These are phyloP conservation scores for Xylona heveae DNA, from an alignment of 495 filamentous ascomycete species.

Conservation along the genomic window DNA sequence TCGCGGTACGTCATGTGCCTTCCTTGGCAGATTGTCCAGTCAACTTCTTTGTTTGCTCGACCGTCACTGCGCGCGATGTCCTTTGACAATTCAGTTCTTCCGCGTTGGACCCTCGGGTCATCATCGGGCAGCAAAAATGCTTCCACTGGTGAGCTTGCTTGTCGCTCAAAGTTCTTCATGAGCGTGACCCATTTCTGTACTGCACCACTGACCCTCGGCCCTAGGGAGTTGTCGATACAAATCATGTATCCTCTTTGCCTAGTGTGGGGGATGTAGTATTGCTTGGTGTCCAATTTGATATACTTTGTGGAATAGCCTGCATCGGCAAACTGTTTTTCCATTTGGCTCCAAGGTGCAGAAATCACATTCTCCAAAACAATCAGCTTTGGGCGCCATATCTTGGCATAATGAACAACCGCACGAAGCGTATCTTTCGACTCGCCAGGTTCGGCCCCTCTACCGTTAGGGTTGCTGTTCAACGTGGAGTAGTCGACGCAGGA, in stretches of 20 bases:
- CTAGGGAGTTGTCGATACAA: conserved; percentile 36
- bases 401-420: conserved; percentile 35
- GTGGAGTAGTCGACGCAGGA: conserved; percentile 53
- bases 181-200: conserved; percentile 16
- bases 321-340: conserved; percentile 16
- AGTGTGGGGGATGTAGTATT: conserved; percentile 67
- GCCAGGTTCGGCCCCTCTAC: no score
- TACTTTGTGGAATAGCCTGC: conserved; percentile 31
- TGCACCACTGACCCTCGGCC: conserved; percentile 3
- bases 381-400: conserved; percentile 31
- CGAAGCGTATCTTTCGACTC: conserved; percentile 53
- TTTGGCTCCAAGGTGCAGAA: conserved; percentile 37
- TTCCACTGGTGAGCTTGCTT: conserved; percentile 39
- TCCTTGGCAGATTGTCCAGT: conserved; percentile 35
- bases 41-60: conserved; percentile 14
- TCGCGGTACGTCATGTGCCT: conserved; percentile 31
- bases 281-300: conserved; percentile 40
- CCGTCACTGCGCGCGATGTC: conserved; percentile 7
- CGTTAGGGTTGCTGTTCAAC: conserved; percentile 22
- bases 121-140: conserved; percentile 37
- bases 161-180: conserved; percentile 26
- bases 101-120: conserved; percentile 30
- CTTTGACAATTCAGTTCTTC: conserved; percentile 19
- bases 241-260: conserved; percentile 51
- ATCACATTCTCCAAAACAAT: conserved; percentile 59